Percentiles rank a stretch among this genome's conserved stretches.
Evolutionary conservation across 2,329 filamentous ascomycete species (phyloP).

Genomic region (Seiridium unicorne): DNA sequence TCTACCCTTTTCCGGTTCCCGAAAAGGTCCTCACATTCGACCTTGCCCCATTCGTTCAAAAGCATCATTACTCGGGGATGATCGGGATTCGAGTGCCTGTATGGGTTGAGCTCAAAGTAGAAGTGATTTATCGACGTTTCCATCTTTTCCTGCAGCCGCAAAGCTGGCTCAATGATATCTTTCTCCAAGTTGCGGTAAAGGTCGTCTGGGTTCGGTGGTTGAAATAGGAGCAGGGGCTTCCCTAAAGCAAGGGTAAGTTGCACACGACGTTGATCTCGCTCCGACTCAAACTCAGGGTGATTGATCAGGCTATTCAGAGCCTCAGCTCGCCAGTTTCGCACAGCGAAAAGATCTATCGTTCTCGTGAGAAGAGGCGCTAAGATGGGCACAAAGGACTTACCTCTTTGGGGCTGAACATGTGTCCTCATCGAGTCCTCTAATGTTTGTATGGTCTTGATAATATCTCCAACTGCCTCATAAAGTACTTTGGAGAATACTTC

Average conservation of each 20-base stretch:
- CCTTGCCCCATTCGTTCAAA: conserved; percentile 24
- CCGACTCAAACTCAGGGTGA: conserved; percentile 19
- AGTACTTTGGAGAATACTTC: not conserved
- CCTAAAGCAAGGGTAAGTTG: not conserved
- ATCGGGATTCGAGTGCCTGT: conserved; percentile 16
- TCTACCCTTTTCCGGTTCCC: conserved; percentile 19
- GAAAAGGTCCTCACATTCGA: conserved; percentile 35
- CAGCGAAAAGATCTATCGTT: not conserved
- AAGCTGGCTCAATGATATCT: conserved; percentile 31
- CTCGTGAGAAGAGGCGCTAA: not conserved
- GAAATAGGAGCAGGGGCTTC: not conserved
- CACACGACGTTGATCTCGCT: conserved; percentile 14
- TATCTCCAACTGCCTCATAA: not conserved
- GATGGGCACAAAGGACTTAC: not conserved
- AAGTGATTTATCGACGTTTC: conserved; percentile 36
- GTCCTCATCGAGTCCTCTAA: not conserved
- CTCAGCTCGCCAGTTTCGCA: conserved; percentile 14
- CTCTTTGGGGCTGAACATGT: not conserved
- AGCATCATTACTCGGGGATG: conserved; percentile 21
- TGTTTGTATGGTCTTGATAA: not conserved
- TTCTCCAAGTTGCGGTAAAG: conserved; percentile 17
- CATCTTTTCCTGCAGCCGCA: conserved; percentile 36
- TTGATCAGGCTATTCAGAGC: conserved; percentile 27
- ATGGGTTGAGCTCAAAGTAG: conserved; percentile 31
- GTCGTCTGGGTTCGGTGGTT: not conserved